Evolutionary conservation across 1,284 basidiomycete species (phyloP), one percentile per base, ranked within the genome.

Genomic region (Puccinia hordei): DNA sequence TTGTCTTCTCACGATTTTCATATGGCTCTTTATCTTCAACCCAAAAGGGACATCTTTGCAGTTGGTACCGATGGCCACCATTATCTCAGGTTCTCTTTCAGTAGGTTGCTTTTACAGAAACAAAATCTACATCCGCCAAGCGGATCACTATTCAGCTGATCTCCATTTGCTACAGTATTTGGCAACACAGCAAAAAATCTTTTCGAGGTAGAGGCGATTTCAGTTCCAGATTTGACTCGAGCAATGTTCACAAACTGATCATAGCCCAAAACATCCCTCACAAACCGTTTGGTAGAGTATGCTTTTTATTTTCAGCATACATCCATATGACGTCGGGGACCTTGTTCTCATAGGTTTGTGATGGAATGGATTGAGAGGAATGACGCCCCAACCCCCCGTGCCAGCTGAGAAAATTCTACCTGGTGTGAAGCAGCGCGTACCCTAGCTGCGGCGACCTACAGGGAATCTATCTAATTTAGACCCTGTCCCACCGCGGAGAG

Each of bases 371-470:
- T n/a, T 13, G 22, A 33, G 13, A 38, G 24, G 3, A 17, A 38
- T 30, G 1, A n/a, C 17, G 12, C 22, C 30, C 24, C 27, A 24
- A 30, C 12, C 17, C 3, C n/a, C n/a, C n/a, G n/a, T 19, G 22
- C 44, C 8, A n/a, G 33, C 66, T 35, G 12, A 49, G 13, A 30
- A 17, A 22, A 27, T 22, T 46, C n/a, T 30, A 61, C 69, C n/a
- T n/a, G n/a, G n/a, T 81, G 92, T 92, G 49, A 89, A 89, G 79
- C 92, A 93, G 84, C 92, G 94, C 83, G 92, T 92, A 24, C 87
- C 93, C 51, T 92, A n/a, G n/a, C 93, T 83, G 90, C 92, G 1
- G 93, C 93, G 8, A 90, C 89, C 0, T 94, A 93, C 88, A 90
- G 63, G 89, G 92, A 38, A 91, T 92, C n/a, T n/a, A n/a, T n/a